Conservation (phyloP, 768 basidiomycete species). For the Tephrocybe sp. region DNA sequence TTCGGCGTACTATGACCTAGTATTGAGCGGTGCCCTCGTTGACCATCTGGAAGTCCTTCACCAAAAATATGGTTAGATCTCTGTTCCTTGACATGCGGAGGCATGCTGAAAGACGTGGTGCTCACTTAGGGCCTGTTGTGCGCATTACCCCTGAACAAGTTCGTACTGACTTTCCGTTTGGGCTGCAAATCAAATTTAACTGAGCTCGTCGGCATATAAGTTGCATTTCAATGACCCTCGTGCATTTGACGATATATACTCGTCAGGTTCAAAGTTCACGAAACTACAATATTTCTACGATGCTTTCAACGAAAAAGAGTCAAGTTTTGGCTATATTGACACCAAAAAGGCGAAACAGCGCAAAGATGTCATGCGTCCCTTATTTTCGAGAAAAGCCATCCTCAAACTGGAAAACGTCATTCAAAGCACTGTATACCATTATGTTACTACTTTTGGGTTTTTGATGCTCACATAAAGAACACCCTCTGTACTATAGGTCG, state of each 20-base stretch:
- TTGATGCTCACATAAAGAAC: not conserved
- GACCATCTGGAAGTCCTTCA: constrained; percentile 10
- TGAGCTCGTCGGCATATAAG: constrained; percentile 1
- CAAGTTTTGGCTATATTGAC: constrained; percentile 6
- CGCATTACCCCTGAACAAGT: constrained; percentile 1
- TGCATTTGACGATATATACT: constrained; percentile 4
- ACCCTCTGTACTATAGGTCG: not conserved
- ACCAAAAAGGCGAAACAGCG: constrained; percentile 5
- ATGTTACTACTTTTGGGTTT: not conserved
- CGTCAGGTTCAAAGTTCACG: constrained; percentile 3
- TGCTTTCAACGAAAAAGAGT: constrained; percentile 5
- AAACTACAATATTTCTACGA: constrained; percentile 4
- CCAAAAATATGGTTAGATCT: constrained; percentile 5
- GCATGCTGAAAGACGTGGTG: too few relatives aligned
- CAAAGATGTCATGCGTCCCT: constrained; percentile 8
- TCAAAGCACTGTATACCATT: constrained; percentile 4
- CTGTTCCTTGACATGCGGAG: too few relatives aligned
- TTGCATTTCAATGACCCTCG: constrained; percentile 8
- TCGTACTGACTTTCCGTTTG: too few relatives aligned
- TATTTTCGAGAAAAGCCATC: constrained; percentile 10
- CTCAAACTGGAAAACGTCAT: constrained; percentile 8
- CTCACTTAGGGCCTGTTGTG: constrained; percentile 3
- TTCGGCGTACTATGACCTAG: constrained; percentile 6
- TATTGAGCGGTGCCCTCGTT: constrained; percentile 1
- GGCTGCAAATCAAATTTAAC: too few relatives aligned